These are phyloP conservation scores for Agrocybe pediades DNA, from an alignment of 768 basidiomycete genomes.

Conservation along the genomic window DNA sequence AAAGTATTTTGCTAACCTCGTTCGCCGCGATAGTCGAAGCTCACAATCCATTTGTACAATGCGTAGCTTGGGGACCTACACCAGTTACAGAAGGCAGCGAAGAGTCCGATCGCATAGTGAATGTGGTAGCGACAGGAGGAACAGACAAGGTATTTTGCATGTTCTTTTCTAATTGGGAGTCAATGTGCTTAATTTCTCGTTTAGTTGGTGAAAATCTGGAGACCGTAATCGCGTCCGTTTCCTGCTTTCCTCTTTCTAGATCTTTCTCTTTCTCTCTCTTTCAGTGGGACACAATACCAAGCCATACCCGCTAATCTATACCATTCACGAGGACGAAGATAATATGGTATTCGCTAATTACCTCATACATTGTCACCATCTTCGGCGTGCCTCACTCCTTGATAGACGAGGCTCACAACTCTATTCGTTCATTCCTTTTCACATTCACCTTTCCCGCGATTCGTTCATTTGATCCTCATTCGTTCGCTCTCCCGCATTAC, in stretches of 20 bases:
- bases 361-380: not conserved
- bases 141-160: conserved; percentile 49
- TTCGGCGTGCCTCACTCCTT: not conserved
- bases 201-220: conserved; percentile 25
- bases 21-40: conserved; percentile 63
- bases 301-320: not conserved
- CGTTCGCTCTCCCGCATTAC: not conserved
- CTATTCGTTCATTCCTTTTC: not conserved
- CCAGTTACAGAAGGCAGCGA: conserved; percentile 35
- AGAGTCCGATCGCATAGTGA: conserved; percentile 61
- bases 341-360: conserved; percentile 1
- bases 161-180: not conserved
- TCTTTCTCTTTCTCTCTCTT: not conserved
- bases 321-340: not conserved
- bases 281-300: not conserved
- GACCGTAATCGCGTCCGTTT: conserved; percentile 13
- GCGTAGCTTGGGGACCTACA: conserved; percentile 75
- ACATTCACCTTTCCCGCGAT: not conserved
- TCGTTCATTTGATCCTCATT: not conserved
- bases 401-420: not conserved
- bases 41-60: conserved; percentile 82
- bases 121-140: conserved; percentile 70
- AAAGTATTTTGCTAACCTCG: not conserved
- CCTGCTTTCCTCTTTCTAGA: not conserved
- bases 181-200: not conserved